Conservation (phyloP, 108 stramenopile species). For the Parmales sp. region DNA sequence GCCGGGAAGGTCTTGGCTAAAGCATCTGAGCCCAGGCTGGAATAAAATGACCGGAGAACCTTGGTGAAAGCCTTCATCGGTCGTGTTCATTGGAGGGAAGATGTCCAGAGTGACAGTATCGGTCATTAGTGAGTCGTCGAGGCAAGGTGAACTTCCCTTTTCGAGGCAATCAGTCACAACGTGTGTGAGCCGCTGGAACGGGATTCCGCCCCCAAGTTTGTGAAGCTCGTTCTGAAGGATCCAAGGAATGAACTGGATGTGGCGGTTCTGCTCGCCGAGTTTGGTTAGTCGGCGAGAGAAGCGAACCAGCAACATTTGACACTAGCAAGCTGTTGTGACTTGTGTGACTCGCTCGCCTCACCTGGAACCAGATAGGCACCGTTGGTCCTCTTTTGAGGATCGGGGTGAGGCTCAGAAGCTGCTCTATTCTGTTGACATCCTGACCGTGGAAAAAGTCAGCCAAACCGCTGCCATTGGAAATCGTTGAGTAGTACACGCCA, state of each 20-base stretch:
- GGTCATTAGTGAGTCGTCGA: slow-evolving; percentile 13
- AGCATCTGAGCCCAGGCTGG: slow-evolving; percentile 33
- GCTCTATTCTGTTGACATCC: too few species aligned
- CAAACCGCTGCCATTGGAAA: too few species aligned
- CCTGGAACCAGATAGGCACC: slow-evolving; percentile 30
- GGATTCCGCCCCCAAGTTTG: slow-evolving; percentile 31
- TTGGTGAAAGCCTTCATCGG: slow-evolving; percentile 1
- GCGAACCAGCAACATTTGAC: too few species aligned
- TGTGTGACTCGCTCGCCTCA: too few species aligned
- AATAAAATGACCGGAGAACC: slow-evolving; percentile 39
- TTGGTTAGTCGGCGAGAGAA: too few species aligned
- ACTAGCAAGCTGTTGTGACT: too few species aligned
- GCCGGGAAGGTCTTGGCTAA: slow-evolving; percentile 39
- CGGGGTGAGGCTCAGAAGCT: slow-evolving; percentile 27
- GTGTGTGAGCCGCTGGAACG: slow-evolving; percentile 28
- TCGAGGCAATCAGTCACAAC: slow-evolving; percentile 32
- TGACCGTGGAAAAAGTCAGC: too few species aligned
- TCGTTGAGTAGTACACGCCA: too few species aligned
- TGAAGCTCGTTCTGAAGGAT: slow-evolving; percentile 45
- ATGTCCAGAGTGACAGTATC: slow-evolving; percentile 37
- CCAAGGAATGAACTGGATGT: slow-evolving; percentile 41
- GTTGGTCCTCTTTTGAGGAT: slow-evolving; percentile 23
- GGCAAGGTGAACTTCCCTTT: slow-evolving; percentile 8
- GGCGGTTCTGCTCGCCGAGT: slow-evolving; percentile 37
- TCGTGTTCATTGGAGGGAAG: slow-evolving; percentile 29